Conservation (phyloP, 257 asterid species). For the Nicotiana benthamiana region DNA sequence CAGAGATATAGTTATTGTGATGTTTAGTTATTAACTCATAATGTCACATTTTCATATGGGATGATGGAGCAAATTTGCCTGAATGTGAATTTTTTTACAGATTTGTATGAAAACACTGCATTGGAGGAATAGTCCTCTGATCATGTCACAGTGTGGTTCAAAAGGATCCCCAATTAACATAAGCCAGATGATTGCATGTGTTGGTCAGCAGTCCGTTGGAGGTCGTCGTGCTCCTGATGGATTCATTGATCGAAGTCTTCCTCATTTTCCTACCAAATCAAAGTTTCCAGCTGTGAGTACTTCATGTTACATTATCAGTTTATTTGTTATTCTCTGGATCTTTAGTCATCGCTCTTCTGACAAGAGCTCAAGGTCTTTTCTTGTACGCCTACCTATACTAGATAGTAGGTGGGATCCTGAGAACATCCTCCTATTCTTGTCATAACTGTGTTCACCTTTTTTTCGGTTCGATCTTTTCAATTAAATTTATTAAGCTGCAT, state of each 20-base stretch:
- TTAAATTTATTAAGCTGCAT: no score
- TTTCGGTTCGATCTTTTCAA: no score
- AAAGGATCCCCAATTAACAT: constrained; percentile 94
- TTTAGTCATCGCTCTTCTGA: not conserved
- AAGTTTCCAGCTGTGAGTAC: constrained; percentile 75
- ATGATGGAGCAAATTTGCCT: not conserved
- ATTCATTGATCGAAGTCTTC: constrained; percentile 86
- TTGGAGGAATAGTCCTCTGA: constrained; percentile 96
- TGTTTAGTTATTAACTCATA: not conserved
- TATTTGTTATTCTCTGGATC: not conserved
- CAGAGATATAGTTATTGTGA: not conserved
- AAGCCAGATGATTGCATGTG: constrained; percentile 98
- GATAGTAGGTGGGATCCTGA: not conserved
- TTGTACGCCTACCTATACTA: not conserved
- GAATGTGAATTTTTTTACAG: constrained; percentile 27
- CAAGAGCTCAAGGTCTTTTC: not conserved
- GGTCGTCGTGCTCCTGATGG: constrained; percentile 97
- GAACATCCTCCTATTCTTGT: no score
- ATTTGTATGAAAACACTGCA: constrained; percentile 65
- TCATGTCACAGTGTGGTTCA: constrained; percentile 98
- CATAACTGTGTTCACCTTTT: no score
- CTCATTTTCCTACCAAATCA: constrained; percentile 77
- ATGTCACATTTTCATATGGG: not conserved
- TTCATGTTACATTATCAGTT: not conserved
- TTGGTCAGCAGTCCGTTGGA: constrained; percentile 95